Base-by-base conservation (phyloP, 441 rosid species). In the Dalechampia spathulata region DNA sequence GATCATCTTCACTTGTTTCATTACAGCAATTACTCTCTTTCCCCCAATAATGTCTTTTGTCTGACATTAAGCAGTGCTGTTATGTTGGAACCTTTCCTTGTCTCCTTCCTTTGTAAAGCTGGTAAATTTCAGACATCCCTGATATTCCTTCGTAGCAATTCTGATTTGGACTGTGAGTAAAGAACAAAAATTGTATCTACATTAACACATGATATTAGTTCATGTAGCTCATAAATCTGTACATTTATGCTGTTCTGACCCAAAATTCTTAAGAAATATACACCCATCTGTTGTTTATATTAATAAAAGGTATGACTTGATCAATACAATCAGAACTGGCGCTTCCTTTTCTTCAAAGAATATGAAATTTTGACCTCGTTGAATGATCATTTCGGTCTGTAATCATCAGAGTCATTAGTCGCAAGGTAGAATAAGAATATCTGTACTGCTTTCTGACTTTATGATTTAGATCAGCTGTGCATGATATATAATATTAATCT, bases 101-200 rank as follows among this genome's bases (percentile, higher is more conserved):
- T 66, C 75, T 62, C 59, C 10, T 49, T 57, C 56, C 38, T 69
- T 59, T 64, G 64, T 60, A 65, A 22, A 55, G 58, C 63, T 39
- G 43, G 44, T 16, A 56, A n/a, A 60, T 57, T 25, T 66, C 56
- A 48, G 57, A 49, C 47, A 49, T 38, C 38, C 49, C 36, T 57
- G 16, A 43, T 41, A 55, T 52, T 63, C 72, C 61, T 16, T 36
- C 6, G 26, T 25, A 46, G 44, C 42, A 64, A 54, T 38, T 56
- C 16, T 47, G 48, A 5, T 41, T 56, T 52, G 53, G 60, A 50
- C 6, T 20, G 27, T 34, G 27, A 34, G 27, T 32, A 52, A 22
- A 52, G 13, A 2, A 19, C 5, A 9, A 1, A 15, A 19, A 40
- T 25, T 25, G 48, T 32, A 25, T 7, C 55, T 42, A 32, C 26